These are phyloP conservation scores for Fusarium odoratissimum DNA, from an alignment of 2,329 filamentous ascomycete species.

Conservation along the genomic window DNA sequence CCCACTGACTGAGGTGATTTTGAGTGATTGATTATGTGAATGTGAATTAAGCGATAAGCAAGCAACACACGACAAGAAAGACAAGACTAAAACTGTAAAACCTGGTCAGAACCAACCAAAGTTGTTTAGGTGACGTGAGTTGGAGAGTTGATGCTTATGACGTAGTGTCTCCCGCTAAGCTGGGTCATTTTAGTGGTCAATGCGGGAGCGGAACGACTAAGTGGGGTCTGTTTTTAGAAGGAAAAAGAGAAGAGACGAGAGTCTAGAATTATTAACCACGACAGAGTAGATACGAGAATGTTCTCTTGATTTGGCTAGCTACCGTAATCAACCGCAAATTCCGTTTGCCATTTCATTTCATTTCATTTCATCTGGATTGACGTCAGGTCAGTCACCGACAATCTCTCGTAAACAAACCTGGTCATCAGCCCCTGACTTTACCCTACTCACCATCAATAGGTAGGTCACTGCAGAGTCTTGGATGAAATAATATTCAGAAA, in stretches of 20 bases:
- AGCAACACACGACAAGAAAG: background rate
- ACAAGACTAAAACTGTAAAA: conserved; percentile 14
- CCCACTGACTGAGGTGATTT: background rate
- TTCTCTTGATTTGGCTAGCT: conserved; percentile 6
- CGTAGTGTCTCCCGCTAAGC: conserved; percentile 13
- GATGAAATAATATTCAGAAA: conserved; percentile 5
- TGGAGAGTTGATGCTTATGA: conserved; percentile 20
- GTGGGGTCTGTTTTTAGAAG: conserved; percentile 5
- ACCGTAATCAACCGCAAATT: conserved; percentile 9
- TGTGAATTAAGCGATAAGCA: conserved; percentile 18
- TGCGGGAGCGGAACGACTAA: conserved; percentile 8
- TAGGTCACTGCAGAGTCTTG: background rate
- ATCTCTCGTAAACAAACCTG: background rate
- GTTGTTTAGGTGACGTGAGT: conserved; percentile 14
- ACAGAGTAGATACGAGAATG: conserved; percentile 15
- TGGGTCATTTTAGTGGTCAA: conserved; percentile 9
- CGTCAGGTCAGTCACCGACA: conserved; percentile 27
- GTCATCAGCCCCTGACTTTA: conserved; percentile 1
- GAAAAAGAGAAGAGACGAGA: background rate
- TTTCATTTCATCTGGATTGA: conserved; percentile 31
- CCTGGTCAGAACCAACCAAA: conserved; percentile 22
- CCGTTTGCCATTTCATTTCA: conserved; percentile 30
- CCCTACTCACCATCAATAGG: background rate
- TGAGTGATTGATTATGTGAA: conserved; percentile 16
- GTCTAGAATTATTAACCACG: background rate